phyloP scores from a whole-genome alignment of 352 stramenopile species.

The Phytophthora rubi region DNA sequence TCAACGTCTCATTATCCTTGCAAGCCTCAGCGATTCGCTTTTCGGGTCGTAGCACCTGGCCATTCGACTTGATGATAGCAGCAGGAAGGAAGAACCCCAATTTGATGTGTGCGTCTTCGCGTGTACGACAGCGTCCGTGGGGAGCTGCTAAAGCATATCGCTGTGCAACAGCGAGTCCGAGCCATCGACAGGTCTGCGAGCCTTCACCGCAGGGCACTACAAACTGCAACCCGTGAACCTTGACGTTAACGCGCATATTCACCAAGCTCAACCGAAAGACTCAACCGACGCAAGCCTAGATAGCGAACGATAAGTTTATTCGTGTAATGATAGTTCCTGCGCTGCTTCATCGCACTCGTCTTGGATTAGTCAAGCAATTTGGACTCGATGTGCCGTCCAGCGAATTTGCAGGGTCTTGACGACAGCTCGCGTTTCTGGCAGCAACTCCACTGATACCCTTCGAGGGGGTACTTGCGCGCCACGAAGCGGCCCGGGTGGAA shows the following conservation, averaged over 20 bases:
- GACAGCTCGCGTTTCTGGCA: constrained; percentile 84
- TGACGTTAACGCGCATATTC: constrained; percentile 68
- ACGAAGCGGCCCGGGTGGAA: constrained; percentile 81
- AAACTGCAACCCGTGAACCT: constrained; percentile 77
- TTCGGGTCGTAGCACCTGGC: constrained; percentile 50
- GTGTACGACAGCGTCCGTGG: constrained; percentile 74
- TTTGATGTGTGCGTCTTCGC: constrained; percentile 76
- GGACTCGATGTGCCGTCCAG: constrained; percentile 73
- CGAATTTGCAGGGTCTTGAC: constrained; percentile 82
- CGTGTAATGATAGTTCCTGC: constrained; percentile 18
- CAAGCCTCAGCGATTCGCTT: constrained; percentile 68
- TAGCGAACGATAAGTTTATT: constrained; percentile 20
- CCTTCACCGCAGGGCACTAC: constrained; percentile 81
- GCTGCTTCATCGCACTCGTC: constrained; percentile 15
- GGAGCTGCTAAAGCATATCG: constrained; percentile 71
- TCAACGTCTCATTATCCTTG: constrained; percentile 77
- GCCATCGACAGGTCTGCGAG: constrained; percentile 80
- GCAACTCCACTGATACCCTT: constrained; percentile 86
- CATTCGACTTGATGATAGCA: constrained; percentile 53
- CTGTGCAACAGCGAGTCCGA: constrained; percentile 81
- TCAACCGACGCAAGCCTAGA: constrained; percentile 22
- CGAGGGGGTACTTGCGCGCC: constrained; percentile 76
- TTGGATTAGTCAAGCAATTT: constrained; percentile 56
- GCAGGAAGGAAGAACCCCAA: constrained; percentile 84
- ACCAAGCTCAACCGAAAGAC: background rate